Percentiles rank a stretch among this genome's conserved stretches.
Conservation (phyloP, 495 filamentous ascomycete genomes). For the Neurospora sp. region DNA sequence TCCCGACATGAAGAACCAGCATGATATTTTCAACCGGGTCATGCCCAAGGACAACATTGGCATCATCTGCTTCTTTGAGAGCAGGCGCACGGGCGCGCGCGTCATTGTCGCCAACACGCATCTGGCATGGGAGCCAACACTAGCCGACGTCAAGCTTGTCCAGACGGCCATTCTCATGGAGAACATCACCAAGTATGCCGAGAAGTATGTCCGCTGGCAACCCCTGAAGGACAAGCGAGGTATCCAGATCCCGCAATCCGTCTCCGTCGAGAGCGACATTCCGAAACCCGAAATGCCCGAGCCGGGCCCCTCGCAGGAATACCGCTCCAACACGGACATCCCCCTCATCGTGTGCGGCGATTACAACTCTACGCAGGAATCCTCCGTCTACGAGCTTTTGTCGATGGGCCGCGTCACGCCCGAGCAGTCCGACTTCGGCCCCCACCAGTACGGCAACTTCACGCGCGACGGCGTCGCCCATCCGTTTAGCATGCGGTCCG, state of each 20-base stretch:
- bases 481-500: constrained; percentile 85
- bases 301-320: constrained; percentile 53
- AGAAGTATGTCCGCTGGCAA: constrained; percentile 67
- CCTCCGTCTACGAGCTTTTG: constrained; percentile 81
- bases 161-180: constrained; percentile 94
- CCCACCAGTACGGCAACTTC: constrained; percentile 74
- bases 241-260: constrained; percentile 52
- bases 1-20: constrained; percentile 87
- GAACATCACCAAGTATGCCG: constrained; percentile 68
- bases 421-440: constrained; percentile 65
- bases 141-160: constrained; percentile 86
- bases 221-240: constrained; percentile 69
- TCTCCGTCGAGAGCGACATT: constrained; percentile 29
- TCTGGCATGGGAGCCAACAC: constrained; percentile 84
- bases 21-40: constrained; percentile 93
- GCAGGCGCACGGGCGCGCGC: constrained; percentile 72
- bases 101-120: constrained; percentile 90
- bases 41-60: constrained; percentile 98
- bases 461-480: constrained; percentile 85
- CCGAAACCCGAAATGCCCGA: constrained; percentile 29
- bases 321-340: constrained; percentile 73
- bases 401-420: constrained; percentile 60
- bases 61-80: constrained; percentile 82
- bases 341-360: constrained; percentile 89
- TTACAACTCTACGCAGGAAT: constrained; percentile 81